A percentile compares a stretch with the other conserved stretches of the same genome.
These are phyloP conservation scores for Skeletonema menzelii DNA, from an alignment of 108 stramenopile species.

Conservation along the genomic window DNA sequence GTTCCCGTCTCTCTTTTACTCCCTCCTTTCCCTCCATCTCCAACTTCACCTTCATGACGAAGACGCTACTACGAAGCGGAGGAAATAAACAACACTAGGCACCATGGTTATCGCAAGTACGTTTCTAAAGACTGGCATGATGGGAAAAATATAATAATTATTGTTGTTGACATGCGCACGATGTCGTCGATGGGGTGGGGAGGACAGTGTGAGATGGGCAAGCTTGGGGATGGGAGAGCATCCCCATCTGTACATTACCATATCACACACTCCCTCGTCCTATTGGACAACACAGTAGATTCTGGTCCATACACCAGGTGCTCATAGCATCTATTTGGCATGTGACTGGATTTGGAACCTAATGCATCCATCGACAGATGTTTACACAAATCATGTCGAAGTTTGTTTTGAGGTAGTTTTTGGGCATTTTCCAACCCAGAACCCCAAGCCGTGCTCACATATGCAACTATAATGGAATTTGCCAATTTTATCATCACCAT, in stretches of 20 bases:
- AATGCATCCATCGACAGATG: not conserved
- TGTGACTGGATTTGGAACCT: not conserved
- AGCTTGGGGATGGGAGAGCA: not conserved
- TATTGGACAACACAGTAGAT: not conserved
- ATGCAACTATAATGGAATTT: not conserved
- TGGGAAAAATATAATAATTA: not conserved
- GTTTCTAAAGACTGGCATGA: slow-evolving; percentile 1
- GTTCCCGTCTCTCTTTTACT: not conserved
- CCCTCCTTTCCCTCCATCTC: not conserved
- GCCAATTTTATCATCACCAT: not conserved
- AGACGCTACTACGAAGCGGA: not conserved
- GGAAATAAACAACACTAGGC: slow-evolving; percentile 12
- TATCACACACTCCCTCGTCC: not conserved
- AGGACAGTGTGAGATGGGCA: not conserved
- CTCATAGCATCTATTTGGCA: not conserved
- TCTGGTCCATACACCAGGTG: not conserved
- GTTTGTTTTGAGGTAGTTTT: not conserved
- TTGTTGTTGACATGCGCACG: not conserved
- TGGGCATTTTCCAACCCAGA: no score
- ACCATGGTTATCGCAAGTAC: slow-evolving; percentile 49
- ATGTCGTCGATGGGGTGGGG: not conserved
- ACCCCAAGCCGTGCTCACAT: no score
- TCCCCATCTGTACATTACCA: no score
- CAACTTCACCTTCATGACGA: not conserved
- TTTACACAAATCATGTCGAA: not conserved